Base-by-base conservation (phyloP, 352 stramenopile genomes). In the Blastocystis sp. region DNA sequence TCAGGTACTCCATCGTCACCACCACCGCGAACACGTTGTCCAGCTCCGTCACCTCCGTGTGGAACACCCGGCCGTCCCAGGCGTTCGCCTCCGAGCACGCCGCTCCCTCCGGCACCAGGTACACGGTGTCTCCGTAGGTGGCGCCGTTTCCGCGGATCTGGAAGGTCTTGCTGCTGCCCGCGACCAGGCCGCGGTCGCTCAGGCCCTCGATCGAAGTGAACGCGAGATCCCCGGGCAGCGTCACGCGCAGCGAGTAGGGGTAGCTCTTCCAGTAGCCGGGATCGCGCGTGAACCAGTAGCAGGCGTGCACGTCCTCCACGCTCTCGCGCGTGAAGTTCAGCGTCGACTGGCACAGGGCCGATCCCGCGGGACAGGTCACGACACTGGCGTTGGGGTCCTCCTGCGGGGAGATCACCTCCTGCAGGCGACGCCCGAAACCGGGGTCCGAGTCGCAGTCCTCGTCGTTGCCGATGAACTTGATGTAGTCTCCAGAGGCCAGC, bases 231-330 rank as follows among this genome's bases (percentile, higher is more conserved):
- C 73, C 73, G 34, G 73, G 73, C 73, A 56, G 37, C 53, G 50
- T 85, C 30, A 85, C 41, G 37, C 50, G 47, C 50, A 85, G 56
- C 37, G 47, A 68, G 50, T 66, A 68, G 18, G 47, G 47, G 24
- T 85, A 85, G 50, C 73, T 85, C 73, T 85, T 85, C 73, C 73
- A 85, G 73, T 85, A 85, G 39, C 73, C 73, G 37, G 73, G n/a
- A 45, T 85, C 73, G 43, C 50, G 41, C 8, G 11, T 53, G 73
- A 85, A 85, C 73, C 73, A 85, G 50, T 85, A 85, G 56, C 73
- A 85, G 34, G 73, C 73, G 30, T 85, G 73, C 50, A 85, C 73
- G 56, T 85, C 63, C 11, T 85, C 73, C 30, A 47, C 30, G 6
- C 43, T 53, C 73, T 68, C 73, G 20, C 54, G 34, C 24, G 45